These are phyloP conservation scores for Penicillium sp. DNA, from an alignment of 2,329 filamentous ascomycete genomes.

Conservation along the genomic window DNA sequence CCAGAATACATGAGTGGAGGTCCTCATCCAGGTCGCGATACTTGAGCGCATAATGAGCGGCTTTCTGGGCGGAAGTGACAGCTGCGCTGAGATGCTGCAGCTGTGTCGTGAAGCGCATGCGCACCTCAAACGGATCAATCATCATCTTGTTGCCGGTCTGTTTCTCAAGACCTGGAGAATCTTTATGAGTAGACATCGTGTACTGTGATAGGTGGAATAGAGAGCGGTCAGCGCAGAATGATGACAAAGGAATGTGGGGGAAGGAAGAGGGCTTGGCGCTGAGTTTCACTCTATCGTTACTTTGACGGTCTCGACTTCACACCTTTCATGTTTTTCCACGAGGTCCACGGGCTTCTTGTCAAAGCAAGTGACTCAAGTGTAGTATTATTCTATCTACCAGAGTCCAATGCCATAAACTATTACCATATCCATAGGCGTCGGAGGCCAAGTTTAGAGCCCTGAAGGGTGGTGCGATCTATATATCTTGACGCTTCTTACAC, in stretches of 20 bases:
- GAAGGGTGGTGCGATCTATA: too few species aligned
- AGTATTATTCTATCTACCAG: too few species aligned
- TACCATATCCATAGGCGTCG: too few species aligned
- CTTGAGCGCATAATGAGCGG: conserved; percentile 91
- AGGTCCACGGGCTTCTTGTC: too few species aligned
- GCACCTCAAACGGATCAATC: conserved; percentile 94
- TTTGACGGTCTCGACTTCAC: too few species aligned
- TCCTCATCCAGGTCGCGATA: conserved; percentile 96
- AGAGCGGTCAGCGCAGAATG: background rate
- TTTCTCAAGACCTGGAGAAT: background rate
- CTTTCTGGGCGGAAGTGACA: conserved; percentile 84
- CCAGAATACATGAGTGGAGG: conserved; percentile 92
- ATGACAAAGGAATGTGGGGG: conserved; percentile 1
- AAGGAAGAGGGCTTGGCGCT: background rate
- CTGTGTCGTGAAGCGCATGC: conserved; percentile 91
- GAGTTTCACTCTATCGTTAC: too few species aligned
- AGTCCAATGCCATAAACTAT: too few species aligned
- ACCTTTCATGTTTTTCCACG: too few species aligned
- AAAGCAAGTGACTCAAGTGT: too few species aligned
- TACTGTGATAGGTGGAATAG: background rate
- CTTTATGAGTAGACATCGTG: background rate
- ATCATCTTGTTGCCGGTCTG: conserved; percentile 47
- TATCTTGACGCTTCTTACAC: too few species aligned
- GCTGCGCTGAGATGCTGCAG: conserved; percentile 90
- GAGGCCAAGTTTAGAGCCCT: too few species aligned